Evolutionary conservation across 805 yeast genomes (phyloP), one percentile per base, ranked within the genome.

Genomic region (Isabelozyma rhagii): DNA sequence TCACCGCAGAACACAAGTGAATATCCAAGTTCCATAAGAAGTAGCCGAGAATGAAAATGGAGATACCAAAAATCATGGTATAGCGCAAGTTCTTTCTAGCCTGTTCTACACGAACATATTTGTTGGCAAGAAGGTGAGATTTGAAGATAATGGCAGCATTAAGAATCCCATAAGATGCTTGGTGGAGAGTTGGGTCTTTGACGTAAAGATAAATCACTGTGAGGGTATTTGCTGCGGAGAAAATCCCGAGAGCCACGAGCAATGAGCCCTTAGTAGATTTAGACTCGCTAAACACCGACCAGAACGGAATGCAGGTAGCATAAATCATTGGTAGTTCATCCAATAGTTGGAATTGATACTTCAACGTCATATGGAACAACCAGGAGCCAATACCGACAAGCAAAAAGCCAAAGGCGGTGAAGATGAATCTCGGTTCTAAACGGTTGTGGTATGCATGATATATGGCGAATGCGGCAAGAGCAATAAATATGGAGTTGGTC

Each of bases 251-350:
- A 0, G 78, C 90, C 18, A 84, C 72, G 11, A 64, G 48, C n/a
- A 68, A 44, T 8, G 82, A 74, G 28, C 67, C 72, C 48, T 62
- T 56, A 14, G 54, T 60, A 14, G 77, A 54, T 50, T 69, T 72
- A 40, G 80, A 81, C 61, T 83, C 88, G 44, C 87, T 78, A 56
- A 86, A 84, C 1, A 88, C 83, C 41, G 85, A 79, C 96, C 96
- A 89, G 53, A 90, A 84, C 0, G 99, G 98, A 27, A 93, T 84
- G 55, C 97, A 93, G 2, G 99, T 94, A 18, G 97, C 97, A 69
- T 94, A 94, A 54, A 94, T 89, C 99, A 94, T 94, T 40, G 99
- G 99, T 60, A 94, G 75, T 67, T 94, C 99, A 71, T 94, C 99
- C 66, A 94, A 76, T 54, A 94, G 67, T 71, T 94, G 99, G 71